These are phyloP conservation scores for Graphilbum sp. DNA, from an alignment of 2,329 filamentous ascomycete species.

Conservation along the genomic window DNA sequence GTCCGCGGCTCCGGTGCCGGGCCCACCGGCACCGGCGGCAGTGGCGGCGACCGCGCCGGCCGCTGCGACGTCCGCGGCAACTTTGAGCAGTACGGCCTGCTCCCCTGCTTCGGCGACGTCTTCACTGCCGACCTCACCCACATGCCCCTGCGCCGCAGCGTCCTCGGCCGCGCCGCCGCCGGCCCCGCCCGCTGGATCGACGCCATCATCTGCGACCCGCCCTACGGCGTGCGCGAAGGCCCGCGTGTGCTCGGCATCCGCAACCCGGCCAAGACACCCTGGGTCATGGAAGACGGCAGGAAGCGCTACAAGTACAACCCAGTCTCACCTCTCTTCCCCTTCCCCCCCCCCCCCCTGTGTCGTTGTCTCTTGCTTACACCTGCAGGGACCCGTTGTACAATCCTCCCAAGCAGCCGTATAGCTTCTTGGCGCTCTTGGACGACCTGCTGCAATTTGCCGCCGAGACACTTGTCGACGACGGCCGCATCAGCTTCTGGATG, in stretches of 20 bases:
- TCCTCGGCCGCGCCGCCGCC: slow-evolving; percentile 5
- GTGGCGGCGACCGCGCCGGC: slow-evolving; percentile 7
- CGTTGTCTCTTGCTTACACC: not conserved
- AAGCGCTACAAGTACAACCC: slow-evolving; percentile 56
- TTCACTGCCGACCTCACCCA: slow-evolving; percentile 84
- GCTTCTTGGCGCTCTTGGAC: slow-evolving; percentile 76
- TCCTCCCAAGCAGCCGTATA: slow-evolving; percentile 81
- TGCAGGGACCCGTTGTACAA: slow-evolving; percentile 43
- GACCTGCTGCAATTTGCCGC: slow-evolving; percentile 77
- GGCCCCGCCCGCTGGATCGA: slow-evolving; percentile 45
- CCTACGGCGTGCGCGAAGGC: slow-evolving; percentile 88
- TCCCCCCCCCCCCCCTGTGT: not conserved
- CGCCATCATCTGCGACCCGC: slow-evolving; percentile 87
- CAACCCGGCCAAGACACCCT: slow-evolving; percentile 43
- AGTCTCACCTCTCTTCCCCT: slow-evolving; percentile 19
- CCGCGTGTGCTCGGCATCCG: slow-evolving; percentile 70
- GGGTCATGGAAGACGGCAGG: slow-evolving; percentile 52
- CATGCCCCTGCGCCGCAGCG: slow-evolving; percentile 45
- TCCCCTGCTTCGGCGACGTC: slow-evolving; percentile 51
- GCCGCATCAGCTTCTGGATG: slow-evolving; percentile 90
- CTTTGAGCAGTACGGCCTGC: slow-evolving; percentile 67
- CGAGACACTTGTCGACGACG: slow-evolving; percentile 58
- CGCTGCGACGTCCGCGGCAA: slow-evolving; percentile 44
- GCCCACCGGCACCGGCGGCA: slow-evolving; percentile 15
- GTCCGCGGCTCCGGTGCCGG: slow-evolving; percentile 54